phyloP scores from a whole-genome alignment of 2,329 filamentous ascomycete genomes.

The Paecilomyces variotii region DNA sequence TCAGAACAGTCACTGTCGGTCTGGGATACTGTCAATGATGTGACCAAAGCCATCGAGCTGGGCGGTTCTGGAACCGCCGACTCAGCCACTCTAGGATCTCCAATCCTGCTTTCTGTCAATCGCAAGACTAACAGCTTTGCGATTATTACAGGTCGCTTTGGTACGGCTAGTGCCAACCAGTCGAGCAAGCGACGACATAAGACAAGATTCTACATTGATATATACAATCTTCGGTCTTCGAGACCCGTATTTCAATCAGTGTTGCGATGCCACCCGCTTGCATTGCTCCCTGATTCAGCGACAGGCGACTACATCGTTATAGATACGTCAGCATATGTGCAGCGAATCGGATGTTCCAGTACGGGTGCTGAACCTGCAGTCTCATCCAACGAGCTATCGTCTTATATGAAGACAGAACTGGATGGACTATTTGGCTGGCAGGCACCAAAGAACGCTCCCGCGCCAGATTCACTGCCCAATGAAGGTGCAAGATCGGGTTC shows the following conservation, averaged over 20 bases:
- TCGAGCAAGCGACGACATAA: slow-evolving; percentile 41
- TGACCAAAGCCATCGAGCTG: slow-evolving; percentile 58
- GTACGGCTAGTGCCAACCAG: slow-evolving; percentile 10
- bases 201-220: slow-evolving; percentile 43
- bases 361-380: slow-evolving; percentile 15
- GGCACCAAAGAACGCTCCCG: slow-evolving; percentile 1
- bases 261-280: slow-evolving; percentile 51
- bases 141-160: slow-evolving; percentile 45
- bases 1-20: slow-evolving; percentile 62
- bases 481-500: slow-evolving; percentile 1
- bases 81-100: slow-evolving; percentile 3
- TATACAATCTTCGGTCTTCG: slow-evolving; percentile 58
- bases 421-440: slow-evolving; percentile 24
- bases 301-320: slow-evolving; percentile 67
- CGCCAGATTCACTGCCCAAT: slow-evolving; percentile 1
- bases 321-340: slow-evolving; percentile 68
- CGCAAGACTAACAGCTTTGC: slow-evolving; percentile 57
- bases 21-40: slow-evolving; percentile 76
- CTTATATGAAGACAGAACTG: slow-evolving; percentile 22
- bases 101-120: slow-evolving; percentile 58
- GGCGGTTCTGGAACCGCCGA: slow-evolving; percentile 32
- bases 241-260: slow-evolving; percentile 53
- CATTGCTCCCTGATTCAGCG: slow-evolving; percentile 56
- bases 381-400: slow-evolving; percentile 16
- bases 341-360: slow-evolving; percentile 29